These are phyloP conservation scores for Sindora glabra DNA, from an alignment of 306 rosid genomes.

Conservation along the genomic window DNA sequence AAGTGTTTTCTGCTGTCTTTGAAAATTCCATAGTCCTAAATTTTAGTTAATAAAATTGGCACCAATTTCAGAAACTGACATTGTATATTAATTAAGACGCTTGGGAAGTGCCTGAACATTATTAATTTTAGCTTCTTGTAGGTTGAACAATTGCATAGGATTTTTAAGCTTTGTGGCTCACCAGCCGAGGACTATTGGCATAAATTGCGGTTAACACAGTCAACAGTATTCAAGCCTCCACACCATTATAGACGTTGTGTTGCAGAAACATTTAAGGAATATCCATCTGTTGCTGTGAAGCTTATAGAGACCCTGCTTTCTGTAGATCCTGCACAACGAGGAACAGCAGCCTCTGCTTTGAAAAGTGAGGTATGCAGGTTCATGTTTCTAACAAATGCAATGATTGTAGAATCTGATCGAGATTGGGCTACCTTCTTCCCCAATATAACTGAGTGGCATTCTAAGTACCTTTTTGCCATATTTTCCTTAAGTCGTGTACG, in stretches of 20 bases:
- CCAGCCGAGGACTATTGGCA: conserved; percentile 86
- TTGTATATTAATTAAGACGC: too few relatives aligned
- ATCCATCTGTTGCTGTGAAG: conserved; percentile 47
- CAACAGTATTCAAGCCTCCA: conserved; percentile 68
- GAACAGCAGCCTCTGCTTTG: conserved; percentile 72
- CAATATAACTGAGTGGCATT: too few relatives aligned
- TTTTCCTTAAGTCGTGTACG: neutral
- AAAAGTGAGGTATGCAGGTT: conserved; percentile 55
- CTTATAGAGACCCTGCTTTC: conserved; percentile 81
- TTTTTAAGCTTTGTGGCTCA: conserved; percentile 94
- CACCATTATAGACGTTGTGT: conserved; percentile 70
- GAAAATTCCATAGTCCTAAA: too few relatives aligned
- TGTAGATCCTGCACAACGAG: conserved; percentile 63
- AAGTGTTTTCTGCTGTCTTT: too few relatives aligned
- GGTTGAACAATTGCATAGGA: conserved; percentile 96
- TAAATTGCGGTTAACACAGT: conserved; percentile 45
- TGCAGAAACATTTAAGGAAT: conserved; percentile 64
- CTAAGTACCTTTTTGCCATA: too few relatives aligned
- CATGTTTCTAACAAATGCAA: too few relatives aligned
- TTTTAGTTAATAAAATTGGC: too few relatives aligned
- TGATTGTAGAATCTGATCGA: too few relatives aligned
- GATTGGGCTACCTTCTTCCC: too few relatives aligned
- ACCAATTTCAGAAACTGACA: too few relatives aligned
- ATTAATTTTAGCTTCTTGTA: conserved; percentile 20
- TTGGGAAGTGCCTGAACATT: conserved; percentile 6